Evolutionary conservation across 116 monocot genomes (phyloP).

Genomic region (Papilionanthe hybrid): DNA sequence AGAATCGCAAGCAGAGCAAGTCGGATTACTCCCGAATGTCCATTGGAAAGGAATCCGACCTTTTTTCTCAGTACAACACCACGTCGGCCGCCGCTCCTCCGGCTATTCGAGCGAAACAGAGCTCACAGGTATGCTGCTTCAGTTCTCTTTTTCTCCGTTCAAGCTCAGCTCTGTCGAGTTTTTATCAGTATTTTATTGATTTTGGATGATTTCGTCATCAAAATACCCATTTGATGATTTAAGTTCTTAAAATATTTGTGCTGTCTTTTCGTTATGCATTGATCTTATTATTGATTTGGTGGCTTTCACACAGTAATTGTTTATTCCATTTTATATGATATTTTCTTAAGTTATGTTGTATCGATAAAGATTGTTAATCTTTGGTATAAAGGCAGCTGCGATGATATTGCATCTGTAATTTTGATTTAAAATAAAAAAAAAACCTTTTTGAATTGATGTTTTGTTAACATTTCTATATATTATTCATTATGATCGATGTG

Average conservation of each 20-base stretch:
- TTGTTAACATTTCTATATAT: neutral
- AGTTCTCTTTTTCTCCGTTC: neutral
- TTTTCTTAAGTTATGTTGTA: too few relatives aligned
- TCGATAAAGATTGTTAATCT: neutral
- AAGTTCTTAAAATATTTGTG: too few relatives aligned
- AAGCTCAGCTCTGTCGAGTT: neutral
- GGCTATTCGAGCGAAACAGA: neutral
- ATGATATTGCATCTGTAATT: neutral
- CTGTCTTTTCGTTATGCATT: too few relatives aligned
- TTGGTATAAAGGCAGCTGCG: too few relatives aligned
- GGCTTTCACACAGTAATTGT: too few relatives aligned
- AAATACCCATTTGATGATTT: too few relatives aligned
- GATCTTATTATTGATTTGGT: too few relatives aligned
- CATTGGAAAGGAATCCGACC: conserved; percentile 42
- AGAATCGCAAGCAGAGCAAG: conserved; percentile 46
- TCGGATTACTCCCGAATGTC: conserved; percentile 35
- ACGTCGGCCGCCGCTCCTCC: neutral
- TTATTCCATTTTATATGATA: too few relatives aligned
- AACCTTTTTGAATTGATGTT: neutral
- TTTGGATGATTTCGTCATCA: too few relatives aligned
- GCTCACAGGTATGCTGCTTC: neutral
- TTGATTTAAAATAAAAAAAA: neutral
- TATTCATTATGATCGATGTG: neutral
- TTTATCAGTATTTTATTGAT: neutral
- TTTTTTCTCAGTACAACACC: neutral